Evolutionary conservation across 805 yeast genomes (phyloP).

Genomic region (Huiozyma sinensis): DNA sequence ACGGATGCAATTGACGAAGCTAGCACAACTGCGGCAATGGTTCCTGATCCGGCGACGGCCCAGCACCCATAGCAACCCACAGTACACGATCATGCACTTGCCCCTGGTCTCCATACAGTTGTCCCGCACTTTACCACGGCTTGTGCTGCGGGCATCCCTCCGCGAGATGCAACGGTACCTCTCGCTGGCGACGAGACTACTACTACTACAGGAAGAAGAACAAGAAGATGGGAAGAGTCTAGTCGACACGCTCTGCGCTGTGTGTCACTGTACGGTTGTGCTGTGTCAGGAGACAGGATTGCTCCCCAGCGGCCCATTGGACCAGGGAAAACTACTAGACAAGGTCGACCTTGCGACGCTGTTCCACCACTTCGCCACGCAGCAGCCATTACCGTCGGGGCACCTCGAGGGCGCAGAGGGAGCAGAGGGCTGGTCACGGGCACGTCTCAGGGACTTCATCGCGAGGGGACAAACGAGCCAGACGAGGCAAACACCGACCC

Average conservation of each 20-base stretch:
- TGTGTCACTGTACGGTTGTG: no score
- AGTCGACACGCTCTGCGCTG: neutral
- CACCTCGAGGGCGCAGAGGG: neutral
- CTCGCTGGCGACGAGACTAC: neutral
- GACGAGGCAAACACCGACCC: neutral
- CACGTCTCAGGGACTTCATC: neutral
- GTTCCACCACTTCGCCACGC: neutral
- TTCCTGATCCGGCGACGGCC: neutral
- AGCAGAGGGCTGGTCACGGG: neutral
- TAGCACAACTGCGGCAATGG: neutral
- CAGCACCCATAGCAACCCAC: neutral
- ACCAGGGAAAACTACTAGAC: neutral
- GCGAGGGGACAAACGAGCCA: neutral
- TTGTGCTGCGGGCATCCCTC: no score
- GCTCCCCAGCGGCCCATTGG: neutral
- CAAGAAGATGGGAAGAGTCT: neutral
- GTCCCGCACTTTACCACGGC: slow-evolving; percentile 12
- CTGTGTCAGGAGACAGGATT: neutral
- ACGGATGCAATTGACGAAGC: neutral
- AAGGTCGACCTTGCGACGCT: neutral
- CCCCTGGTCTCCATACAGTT: slow-evolving; percentile 20
- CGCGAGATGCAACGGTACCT: slow-evolving; percentile 14
- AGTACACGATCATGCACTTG: slow-evolving; percentile 15
- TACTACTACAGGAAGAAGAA: neutral
- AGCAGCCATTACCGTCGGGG: neutral